Percentiles rank a stretch among this genome's conserved stretches.
These are phyloP conservation scores for Elsinoe arachidis DNA, from an alignment of 2,329 filamentous ascomycete species.

Conservation along the genomic window DNA sequence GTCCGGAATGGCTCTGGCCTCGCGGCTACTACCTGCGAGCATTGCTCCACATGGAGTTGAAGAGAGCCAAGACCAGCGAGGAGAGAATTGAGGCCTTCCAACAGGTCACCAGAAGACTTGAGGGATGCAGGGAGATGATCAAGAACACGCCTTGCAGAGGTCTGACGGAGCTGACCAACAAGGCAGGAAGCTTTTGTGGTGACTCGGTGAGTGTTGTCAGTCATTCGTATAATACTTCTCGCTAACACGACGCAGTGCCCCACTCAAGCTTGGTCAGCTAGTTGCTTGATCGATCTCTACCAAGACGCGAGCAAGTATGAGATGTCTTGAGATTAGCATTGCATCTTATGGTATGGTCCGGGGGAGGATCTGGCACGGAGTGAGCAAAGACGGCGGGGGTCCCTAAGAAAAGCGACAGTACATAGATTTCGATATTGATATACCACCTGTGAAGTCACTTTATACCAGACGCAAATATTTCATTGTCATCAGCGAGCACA, in stretches of 20 bases:
- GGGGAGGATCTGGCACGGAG: background rate
- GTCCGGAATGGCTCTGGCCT: constrained; percentile 97
- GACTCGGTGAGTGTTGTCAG: constrained; percentile 64
- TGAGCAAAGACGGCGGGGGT: background rate
- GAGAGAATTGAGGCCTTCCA: constrained; percentile 83
- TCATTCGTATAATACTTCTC: constrained; percentile 15
- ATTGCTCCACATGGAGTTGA: constrained; percentile 79
- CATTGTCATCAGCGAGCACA: constrained; percentile 1
- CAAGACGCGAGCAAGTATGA: constrained; percentile 63
- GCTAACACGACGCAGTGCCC: constrained; percentile 55
- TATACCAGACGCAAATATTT: background rate
- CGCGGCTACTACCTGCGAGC: constrained; percentile 92
- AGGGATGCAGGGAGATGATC: constrained; percentile 79
- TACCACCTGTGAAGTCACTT: background rate
- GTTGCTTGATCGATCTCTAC: constrained; percentile 90
- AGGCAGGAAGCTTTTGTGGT: constrained; percentile 69
- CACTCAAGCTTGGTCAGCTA: constrained; percentile 93
- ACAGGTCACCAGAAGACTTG: constrained; percentile 76
- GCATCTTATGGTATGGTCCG: background rate
- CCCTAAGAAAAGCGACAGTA: background rate
- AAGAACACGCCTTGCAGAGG: constrained; percentile 77
- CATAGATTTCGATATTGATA: constrained; percentile 1
- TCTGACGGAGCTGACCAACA: constrained; percentile 85
- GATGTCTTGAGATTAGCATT: constrained; percentile 4
- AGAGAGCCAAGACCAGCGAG: constrained; percentile 57